Conservation (phyloP, 2,329 filamentous ascomycete species). For the Xenosphaeropsis pyriputrescens region DNA sequence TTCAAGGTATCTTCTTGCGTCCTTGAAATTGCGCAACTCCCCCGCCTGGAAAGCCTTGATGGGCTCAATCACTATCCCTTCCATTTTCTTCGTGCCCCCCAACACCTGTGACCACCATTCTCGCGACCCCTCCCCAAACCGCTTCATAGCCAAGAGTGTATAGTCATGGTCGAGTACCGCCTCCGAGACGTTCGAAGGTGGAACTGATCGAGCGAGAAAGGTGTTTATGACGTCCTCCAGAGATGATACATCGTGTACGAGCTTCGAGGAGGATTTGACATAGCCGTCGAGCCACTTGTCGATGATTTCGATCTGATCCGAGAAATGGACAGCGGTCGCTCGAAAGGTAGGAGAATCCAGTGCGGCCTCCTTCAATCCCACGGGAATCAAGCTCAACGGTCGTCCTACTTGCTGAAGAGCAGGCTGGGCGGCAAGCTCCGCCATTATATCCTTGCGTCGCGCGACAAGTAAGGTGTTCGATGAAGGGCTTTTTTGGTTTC, state of each 20-base stretch:
- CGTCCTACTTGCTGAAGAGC: conserved; percentile 6
- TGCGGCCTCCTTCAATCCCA: conserved; percentile 83
- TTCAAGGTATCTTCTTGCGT: conserved; percentile 63
- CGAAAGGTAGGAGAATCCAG: conserved; percentile 95
- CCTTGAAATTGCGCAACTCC: conserved; percentile 78
- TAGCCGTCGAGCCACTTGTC: conserved; percentile 83
- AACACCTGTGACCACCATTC: conserved; percentile 78
- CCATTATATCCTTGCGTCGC: background rate
- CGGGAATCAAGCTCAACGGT: conserved; percentile 34
- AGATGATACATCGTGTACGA: conserved; percentile 50
- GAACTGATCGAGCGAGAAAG: conserved; percentile 64
- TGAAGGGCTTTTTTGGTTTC: no score
- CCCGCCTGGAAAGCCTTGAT: conserved; percentile 63
- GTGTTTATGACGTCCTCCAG: conserved; percentile 69
- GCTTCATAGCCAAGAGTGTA: conserved; percentile 71
- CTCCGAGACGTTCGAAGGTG: conserved; percentile 61
- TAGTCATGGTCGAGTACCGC: conserved; percentile 91
- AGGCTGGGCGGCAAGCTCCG: background rate
- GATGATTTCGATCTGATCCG: conserved; percentile 79
- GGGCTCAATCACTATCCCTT: conserved; percentile 65
- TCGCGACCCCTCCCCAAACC: conserved; percentile 70
- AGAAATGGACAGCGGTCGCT: conserved; percentile 71
- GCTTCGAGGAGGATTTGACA: conserved; percentile 43
- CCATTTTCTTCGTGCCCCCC: conserved; percentile 61
- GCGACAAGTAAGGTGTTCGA: no score